Evolutionary conservation across 116 monocot species (phyloP), one percentile per base, ranked within the genome.

Genomic region (Dioscorea cayenensis): DNA sequence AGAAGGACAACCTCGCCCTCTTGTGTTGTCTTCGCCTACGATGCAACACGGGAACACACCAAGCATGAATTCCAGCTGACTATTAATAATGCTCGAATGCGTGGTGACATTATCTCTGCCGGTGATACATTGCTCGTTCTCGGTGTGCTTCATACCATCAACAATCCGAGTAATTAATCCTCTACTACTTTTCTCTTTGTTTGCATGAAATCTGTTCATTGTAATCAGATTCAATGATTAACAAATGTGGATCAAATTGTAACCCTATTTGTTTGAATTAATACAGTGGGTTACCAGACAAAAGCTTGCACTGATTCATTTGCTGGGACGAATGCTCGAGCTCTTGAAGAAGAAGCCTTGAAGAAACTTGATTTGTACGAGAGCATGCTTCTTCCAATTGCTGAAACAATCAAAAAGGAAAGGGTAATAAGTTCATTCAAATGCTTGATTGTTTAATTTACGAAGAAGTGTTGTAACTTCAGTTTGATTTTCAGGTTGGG

Each of bases 291-390:
- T 10, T 84, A 76, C 60, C 72, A 76, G 14, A 84, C 73, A 49
- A 79, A 84, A 28, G 79, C 73, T 60, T 76, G 63, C 79, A 68
- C 76, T 23, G 79, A 76, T 49, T 84, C 84, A 22, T 79, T 84
- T 68, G 21, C 12, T 14, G 84, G 84, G 59, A 76, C 73, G 2
- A 84, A 50, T 52, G 48, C 36, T 27, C 69, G 73, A 9, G 68
- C 67, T 17, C 70, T 84, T 14, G 76, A 79, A 60, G 84, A 84
- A 36, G 76, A 84, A 71, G 76, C 79, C 14, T 17, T 36, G 29
- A 76, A 48, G 60, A 79, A 76, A 59, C 20, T 70, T 64, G 79
- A 79, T 52, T 27, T 36, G 17, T 84, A 76, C 19, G 73, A 70
- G 60, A 69, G 65, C 50, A 79, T 69, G 76, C 79, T 83, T 63